phyloP scores from a whole-genome alignment of 306 rosid species.

The Cercis canadensis region DNA sequence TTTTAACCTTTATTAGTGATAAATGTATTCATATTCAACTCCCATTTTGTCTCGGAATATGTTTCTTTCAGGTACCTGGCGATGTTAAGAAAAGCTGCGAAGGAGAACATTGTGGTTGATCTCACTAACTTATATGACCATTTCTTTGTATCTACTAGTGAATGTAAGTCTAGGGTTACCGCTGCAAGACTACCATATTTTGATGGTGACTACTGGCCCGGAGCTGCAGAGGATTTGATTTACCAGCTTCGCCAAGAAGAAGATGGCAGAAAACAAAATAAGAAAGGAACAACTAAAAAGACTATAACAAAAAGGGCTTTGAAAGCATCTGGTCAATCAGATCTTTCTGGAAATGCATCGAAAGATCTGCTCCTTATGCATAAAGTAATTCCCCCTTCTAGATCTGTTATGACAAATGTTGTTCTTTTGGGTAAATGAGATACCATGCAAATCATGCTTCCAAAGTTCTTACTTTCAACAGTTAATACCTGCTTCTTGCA shows the following conservation, averaged over 20 bases:
- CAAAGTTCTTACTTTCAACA: background rate
- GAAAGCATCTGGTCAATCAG: slow-evolving; percentile 94
- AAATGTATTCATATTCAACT: slow-evolving; percentile 37
- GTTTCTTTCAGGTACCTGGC: slow-evolving; percentile 73
- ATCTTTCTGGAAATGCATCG: slow-evolving; percentile 92
- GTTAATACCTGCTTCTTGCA: background rate
- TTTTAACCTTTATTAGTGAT: slow-evolving; percentile 5
- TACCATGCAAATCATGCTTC: slow-evolving; percentile 24
- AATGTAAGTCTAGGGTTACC: slow-evolving; percentile 89
- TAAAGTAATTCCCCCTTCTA: slow-evolving; percentile 65
- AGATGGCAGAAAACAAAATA: slow-evolving; percentile 92
- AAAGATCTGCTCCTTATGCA: slow-evolving; percentile 98
- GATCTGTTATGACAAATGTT: slow-evolving; percentile 2
- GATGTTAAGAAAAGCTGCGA: slow-evolving; percentile 92
- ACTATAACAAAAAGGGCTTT: slow-evolving; percentile 90
- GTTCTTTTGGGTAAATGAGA: slow-evolving; percentile 14
- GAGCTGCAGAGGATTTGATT: slow-evolving; percentile 98
- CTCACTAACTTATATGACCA: slow-evolving; percentile 93
- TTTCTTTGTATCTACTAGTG: slow-evolving; percentile 86
- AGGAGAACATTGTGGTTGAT: slow-evolving; percentile 83
- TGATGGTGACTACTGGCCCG: slow-evolving; percentile 99
- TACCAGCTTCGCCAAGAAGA: slow-evolving; percentile 96
- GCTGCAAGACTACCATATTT: slow-evolving; percentile 97
- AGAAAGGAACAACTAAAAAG: slow-evolving; percentile 88
- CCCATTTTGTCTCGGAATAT: slow-evolving; percentile 35